Evolutionary conservation across 2,329 filamentous ascomycete genomes (phyloP), one percentile per base, ranked within the genome.

Genomic region (Colletotrichum chlorophyti): DNA sequence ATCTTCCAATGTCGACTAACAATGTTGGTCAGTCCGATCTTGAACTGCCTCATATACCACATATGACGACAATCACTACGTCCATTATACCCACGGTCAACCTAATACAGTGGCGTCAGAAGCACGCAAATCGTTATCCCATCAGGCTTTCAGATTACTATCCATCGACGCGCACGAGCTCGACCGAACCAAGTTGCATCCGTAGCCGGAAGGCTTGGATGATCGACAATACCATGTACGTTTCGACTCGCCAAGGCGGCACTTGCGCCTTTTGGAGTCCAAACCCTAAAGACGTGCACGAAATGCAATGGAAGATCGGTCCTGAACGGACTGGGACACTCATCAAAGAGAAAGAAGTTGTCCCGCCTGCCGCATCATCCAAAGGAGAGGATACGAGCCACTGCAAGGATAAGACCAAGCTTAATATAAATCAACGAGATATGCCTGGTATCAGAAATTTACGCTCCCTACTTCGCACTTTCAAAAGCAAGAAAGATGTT

Each of bases 31-130:
- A 78, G 75, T 65, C 68, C 11, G 74, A 79, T 42, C 69, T 79
- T 24, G 74, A 77, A 52, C 73, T 79, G 34, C 77, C 77, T 38
- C 77, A 79, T 53, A 70, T 78, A n/a, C 77, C 77, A 11, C 77
- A 79, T 63, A 75, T 79, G 64, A 78, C 72, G 6, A 79, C 77
- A 5, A 75, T 79, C 38, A 75, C 75, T 26, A 70, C 75, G 4
- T 69, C 69, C 4, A 75, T 79, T 53, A 68, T 71, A 17, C 76
- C 76, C 3, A 79, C 77, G 1, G 61, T 68, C 14, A 66, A 46
- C 21, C 69, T 79, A 4, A 58, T 68, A 8, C 63, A 64, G 21
- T 79, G 76, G 74, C 70, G 76, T 45, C 65, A 65, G 26, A 64
- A 68, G 11, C 74, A 78, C 40, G 58, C 73, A 23, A 66, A 72